Evolutionary conservation across 768 basidiomycete genomes (phyloP).

Genomic region (Terana coerulea): DNA sequence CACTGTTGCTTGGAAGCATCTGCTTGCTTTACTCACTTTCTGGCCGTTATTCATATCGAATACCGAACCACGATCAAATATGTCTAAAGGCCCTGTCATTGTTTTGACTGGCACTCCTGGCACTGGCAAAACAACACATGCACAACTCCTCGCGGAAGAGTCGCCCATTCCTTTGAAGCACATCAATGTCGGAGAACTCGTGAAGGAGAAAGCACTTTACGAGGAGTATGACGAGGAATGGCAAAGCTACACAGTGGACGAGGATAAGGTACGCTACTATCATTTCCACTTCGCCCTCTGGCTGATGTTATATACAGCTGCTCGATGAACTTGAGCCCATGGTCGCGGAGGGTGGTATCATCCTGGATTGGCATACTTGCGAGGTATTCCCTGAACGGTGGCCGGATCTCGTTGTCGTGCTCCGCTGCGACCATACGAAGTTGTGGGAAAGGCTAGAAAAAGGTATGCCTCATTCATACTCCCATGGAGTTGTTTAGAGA

Average conservation of each 20-base stretch:
- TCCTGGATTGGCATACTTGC: constrained; percentile 95
- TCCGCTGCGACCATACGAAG: constrained; percentile 82
- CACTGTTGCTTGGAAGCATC: too few species aligned
- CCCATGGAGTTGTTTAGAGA: neutral
- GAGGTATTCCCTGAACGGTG: constrained; percentile 94
- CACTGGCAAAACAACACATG: constrained; percentile 95
- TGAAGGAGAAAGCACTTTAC: constrained; percentile 80
- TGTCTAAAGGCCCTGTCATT: constrained; percentile 52
- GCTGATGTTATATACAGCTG: constrained; percentile 44
- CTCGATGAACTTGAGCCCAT: constrained; percentile 84
- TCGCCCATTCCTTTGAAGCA: constrained; percentile 70
- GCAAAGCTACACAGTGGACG: constrained; percentile 91
- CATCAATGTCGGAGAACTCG: constrained; percentile 87
- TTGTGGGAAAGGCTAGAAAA: constrained; percentile 91
- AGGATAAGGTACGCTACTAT: constrained; percentile 76
- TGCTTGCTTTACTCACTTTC: too few species aligned
- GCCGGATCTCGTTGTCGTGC: constrained; percentile 91
- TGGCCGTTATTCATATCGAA: too few species aligned
- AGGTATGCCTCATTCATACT: constrained; percentile 48
- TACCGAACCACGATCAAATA: too few species aligned
- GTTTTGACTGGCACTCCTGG: constrained; percentile 90
- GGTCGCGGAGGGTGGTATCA: constrained; percentile 65
- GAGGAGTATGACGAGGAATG: constrained; percentile 91
- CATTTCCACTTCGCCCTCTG: neutral
- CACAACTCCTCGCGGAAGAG: constrained; percentile 73